Percentiles rank a stretch among this genome's conserved stretches.
phyloP scores from a whole-genome alignment of 208 protist genomes.

The Acanthamoeba lenticulata region DNA sequence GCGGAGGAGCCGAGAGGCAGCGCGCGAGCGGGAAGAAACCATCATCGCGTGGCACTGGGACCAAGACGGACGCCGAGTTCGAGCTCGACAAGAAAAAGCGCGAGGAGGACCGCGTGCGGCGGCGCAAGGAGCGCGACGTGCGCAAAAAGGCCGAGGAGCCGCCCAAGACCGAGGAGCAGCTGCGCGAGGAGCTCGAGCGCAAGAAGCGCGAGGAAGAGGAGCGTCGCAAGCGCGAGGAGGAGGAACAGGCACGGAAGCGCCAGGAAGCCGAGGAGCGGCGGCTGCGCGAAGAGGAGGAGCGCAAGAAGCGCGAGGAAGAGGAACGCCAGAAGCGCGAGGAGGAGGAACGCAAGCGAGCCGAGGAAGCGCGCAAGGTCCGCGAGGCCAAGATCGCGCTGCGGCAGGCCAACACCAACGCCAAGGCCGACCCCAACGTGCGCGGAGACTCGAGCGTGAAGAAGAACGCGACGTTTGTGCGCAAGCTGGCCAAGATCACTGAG shows the following conservation, averaged over 20 bases:
- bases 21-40: neutral
- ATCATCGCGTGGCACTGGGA: neutral
- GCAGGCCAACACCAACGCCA: neutral
- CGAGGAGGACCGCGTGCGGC: neutral
- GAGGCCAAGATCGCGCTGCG: slow-evolving; percentile 49
- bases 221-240: neutral
- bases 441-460: slow-evolving; percentile 77
- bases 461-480: slow-evolving; percentile 83
- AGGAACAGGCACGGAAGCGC: neutral
- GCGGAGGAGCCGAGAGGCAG: neutral
- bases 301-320: slow-evolving; percentile 59
- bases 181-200: neutral
- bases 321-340: neutral
- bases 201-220: slow-evolving; percentile 23
- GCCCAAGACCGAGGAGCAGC: slow-evolving; percentile 50
- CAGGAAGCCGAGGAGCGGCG: neutral
- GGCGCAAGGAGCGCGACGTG: neutral
- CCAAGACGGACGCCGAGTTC: slow-evolving; percentile 21
- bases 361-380: slow-evolving; percentile 20
- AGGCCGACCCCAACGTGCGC: slow-evolving; percentile 14
- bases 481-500: slow-evolving; percentile 77
- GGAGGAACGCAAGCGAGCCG: slow-evolving; percentile 27
- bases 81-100: slow-evolving; percentile 40
- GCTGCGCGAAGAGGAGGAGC: slow-evolving; percentile 6
- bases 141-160: slow-evolving; percentile 15